Evolutionary conservation across 208 protist genomes (phyloP).

Genomic region (Entamoeba dispar): DNA sequence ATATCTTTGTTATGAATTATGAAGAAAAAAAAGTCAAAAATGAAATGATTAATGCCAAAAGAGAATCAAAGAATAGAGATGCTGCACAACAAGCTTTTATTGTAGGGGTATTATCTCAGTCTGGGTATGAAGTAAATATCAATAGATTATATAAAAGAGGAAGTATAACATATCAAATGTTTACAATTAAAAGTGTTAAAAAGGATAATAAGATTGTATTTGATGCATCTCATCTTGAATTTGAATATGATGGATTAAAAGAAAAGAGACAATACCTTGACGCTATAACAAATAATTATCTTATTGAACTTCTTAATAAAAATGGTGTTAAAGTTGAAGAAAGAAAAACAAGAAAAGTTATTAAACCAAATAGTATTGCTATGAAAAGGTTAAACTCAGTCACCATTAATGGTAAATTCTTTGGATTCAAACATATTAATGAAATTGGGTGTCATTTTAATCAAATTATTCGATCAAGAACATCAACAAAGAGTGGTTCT

Average conservation of each 20-base stretch:
- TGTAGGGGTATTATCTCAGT: neutral
- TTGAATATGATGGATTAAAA: neutral
- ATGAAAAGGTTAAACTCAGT: neutral
- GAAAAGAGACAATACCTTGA: neutral
- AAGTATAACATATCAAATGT: neutral
- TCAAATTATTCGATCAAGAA: neutral
- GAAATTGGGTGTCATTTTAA: neutral
- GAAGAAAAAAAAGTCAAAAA: neutral
- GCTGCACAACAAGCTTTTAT: neutral
- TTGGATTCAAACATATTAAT: neutral
- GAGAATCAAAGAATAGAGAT: neutral
- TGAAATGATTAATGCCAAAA: neutral
- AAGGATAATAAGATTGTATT: neutral
- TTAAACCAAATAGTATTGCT: neutral
- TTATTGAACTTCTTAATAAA: neutral
- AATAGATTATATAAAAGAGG: neutral
- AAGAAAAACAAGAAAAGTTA: neutral
- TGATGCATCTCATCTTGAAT: neutral
- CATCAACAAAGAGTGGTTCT: neutral
- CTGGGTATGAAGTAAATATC: neutral
- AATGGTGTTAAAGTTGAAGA: neutral
- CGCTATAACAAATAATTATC: neutral
- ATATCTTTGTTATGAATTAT: neutral
- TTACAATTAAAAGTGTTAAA: neutral
- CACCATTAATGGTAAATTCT: neutral